Conservation (phyloP, 176 grass and related monocot genomes). For the Zoysia japonica region DNA sequence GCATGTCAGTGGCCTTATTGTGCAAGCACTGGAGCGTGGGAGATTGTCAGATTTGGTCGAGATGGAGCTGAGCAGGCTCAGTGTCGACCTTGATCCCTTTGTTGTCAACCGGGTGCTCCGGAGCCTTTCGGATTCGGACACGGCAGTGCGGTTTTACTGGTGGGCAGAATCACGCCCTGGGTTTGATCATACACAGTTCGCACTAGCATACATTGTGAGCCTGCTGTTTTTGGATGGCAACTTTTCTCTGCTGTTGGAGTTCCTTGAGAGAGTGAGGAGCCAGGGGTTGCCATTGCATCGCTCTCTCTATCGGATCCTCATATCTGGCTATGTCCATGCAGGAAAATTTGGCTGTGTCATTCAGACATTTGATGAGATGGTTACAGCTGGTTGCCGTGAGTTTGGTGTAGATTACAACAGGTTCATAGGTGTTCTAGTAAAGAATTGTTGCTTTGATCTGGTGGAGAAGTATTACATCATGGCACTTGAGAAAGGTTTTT, state of each 20-base stretch:
- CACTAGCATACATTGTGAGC: conserved; percentile 48
- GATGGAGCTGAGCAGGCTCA: conserved; percentile 54
- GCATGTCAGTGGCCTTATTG: conserved; percentile 33
- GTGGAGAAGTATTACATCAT: conserved; percentile 60
- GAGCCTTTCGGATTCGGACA: conserved; percentile 49
- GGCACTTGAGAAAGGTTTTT: conserved; percentile 55
- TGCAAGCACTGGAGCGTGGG: conserved; percentile 31
- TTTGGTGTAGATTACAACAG: conserved; percentile 69
- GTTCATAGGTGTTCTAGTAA: conserved; percentile 67
- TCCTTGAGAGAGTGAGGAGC: conserved; percentile 51
- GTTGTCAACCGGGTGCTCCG: conserved; percentile 59
- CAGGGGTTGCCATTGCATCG: conserved; percentile 60
- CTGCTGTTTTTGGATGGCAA: conserved; percentile 59
- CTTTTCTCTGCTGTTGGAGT: conserved; percentile 50
- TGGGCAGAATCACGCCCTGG: conserved; percentile 63
- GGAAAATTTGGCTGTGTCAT: conserved; percentile 49
- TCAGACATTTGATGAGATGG: conserved; percentile 76
- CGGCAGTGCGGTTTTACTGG: conserved; percentile 55
- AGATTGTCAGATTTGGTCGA: conserved; percentile 40
- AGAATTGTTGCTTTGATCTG: conserved; percentile 67
- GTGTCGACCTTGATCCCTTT: conserved; percentile 55
- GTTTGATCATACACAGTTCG: conserved; percentile 56
- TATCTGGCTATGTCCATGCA: conserved; percentile 51
- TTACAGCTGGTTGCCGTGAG: conserved; percentile 56
- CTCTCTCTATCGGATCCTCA: conserved; percentile 58